Base-by-base conservation (phyloP, 768 basidiomycete species). In the Russula compacta region DNA sequence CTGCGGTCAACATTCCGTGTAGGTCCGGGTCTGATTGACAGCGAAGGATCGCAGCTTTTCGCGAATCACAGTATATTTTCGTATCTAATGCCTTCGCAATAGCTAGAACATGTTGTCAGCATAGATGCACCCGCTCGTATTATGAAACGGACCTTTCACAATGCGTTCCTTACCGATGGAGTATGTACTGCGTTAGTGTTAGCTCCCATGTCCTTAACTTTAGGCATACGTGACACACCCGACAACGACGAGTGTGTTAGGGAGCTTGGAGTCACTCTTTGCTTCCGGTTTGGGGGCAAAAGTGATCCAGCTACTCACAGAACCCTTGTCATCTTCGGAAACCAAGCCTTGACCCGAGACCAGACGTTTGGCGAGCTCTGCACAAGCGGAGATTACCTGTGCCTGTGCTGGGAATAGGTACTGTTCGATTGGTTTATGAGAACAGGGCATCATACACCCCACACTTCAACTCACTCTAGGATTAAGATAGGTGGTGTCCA, bases 111-210 rank as follows among this genome's bases (percentile, higher is more conserved):
- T 32, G 3, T 4, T 3, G 32, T 46, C 54, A 66, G 40, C 9
- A 33, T 33, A 17, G 21, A 12, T 14, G 36, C 29, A 24, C 19
- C n/a, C 39, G 21, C 4, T 35, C 43, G 15, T n/a, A 53, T 0
- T 38, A 17, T 40, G 44, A n/a, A 17, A 7, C 50, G 24, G 21
- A 91, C 92, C 93, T 81, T 98, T 97, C 43, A 97, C 94, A 43
- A 98, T 89, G 24, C 97, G 85, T 72, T 99, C 97, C 72, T 99
- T 99, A 43, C 97, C 97, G 52, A 98, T 92, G 0, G 92, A 92
- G 73, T 99, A 99, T 0, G 97, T 98, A 10, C 93, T 92, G 61
- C 43, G 57, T 15, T 24, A 3, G 24, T 40, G 29, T 64, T 49
- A 56, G 51, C 8, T n/a, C 35, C 32, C 57, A 21, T 4, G 29